These are phyloP conservation scores for Mangifera indica DNA, from an alignment of 345 rosid species.

Conservation along the genomic window DNA sequence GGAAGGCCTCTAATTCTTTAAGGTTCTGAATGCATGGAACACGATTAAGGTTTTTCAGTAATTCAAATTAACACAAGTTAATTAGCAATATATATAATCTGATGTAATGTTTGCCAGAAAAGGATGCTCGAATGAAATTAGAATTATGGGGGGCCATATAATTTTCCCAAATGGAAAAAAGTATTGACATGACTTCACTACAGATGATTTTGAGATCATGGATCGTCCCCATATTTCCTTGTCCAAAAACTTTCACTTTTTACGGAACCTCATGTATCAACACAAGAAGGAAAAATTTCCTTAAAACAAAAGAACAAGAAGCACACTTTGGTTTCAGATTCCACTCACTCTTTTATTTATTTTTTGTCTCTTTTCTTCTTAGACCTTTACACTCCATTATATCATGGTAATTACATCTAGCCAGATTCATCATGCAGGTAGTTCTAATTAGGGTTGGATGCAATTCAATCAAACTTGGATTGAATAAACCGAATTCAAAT, in stretches of 20 bases:
- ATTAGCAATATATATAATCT: no score
- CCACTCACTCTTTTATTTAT: not conserved
- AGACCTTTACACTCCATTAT: not conserved
- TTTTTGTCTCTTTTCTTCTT: not conserved
- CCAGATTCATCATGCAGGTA: no score
- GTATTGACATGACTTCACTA: not conserved
- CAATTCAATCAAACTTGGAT: no score
- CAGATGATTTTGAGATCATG: not conserved
- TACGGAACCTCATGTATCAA: not conserved
- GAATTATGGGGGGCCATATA: no score
- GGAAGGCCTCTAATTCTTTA: no score
- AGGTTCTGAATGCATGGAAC: no score
- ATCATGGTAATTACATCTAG: not conserved
- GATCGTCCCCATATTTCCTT: not conserved
- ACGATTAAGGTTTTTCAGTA: no score
- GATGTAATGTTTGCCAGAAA: no score
- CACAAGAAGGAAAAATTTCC: conserved; percentile 2
- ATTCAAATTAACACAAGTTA: no score
- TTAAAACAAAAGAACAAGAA: not conserved
- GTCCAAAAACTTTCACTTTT: conserved; percentile 5
- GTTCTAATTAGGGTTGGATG: no score
- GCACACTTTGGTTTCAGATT: not conserved
- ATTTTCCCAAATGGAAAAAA: not conserved
- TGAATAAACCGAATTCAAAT: no score
- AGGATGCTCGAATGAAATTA: no score